Base-by-base conservation (phyloP, 139 green algal species). In the Yamagishiella unicocca region DNA sequence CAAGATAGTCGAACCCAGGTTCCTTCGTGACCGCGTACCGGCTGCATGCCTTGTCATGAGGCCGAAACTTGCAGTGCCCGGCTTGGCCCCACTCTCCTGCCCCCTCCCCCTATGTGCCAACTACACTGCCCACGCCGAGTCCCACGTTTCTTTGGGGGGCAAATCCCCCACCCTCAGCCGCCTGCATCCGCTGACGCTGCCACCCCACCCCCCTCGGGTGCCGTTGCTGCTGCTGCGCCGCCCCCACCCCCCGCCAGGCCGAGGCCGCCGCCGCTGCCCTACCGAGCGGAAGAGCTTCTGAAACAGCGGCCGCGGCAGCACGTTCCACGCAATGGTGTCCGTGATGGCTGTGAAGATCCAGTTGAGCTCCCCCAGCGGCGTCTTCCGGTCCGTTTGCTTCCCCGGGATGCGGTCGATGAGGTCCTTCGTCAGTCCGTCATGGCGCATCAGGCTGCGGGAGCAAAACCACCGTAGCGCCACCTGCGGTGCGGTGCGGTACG, bases 341-440 rank as follows among this genome's bases (percentile, higher is more conserved):
- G 98, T 99, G 91, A 99, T 98, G 83, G 98, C 98, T 0, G 98
- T 99, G 95, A 99, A 99, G 74, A 99, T 98, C 98, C 98, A 99
- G 90, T 99, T 99, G 22, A 99, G 95, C 94, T 99, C 98, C 2
- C 98, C 98, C 73, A 99, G 91, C 1, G 97, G 96, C n/a, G 97
- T 99, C 91, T 99, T 99, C 78, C 98, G 93, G 93, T 99, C 97
- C 1, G 96, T 99, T 90, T 88, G 90, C 45, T 91, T 91, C 10
- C 94, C 94, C 0, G 93, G 93, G 14, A 96, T 94, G 45, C 90
- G 87, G 77, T 96, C 93, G 31, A 96, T 91, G 35, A 95, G 73
- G 62, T 95, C 93, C 87, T 92, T 91, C n/a, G 93, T 96, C 72
- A 99, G 87, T 9, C 95, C 95, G 79, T 97, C 91, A 54, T 96